Percentiles rank a stretch among this genome's conserved stretches.
Evolutionary conservation across 306 rosid species (phyloP).

Genomic region (Lupinus albus): DNA sequence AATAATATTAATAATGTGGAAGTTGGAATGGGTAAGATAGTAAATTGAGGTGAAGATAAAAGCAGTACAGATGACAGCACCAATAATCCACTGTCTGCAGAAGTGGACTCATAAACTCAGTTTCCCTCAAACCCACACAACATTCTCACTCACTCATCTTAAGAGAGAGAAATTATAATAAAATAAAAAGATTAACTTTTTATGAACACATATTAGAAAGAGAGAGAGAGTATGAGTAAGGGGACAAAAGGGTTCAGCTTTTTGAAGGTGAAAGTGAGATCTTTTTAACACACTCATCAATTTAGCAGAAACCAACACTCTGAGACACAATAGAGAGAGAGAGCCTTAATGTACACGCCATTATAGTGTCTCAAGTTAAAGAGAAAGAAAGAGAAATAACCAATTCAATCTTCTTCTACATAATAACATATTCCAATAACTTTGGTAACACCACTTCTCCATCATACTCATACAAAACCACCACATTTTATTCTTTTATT

Average conservation of each 20-base stretch:
- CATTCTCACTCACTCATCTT: conserved; percentile 29
- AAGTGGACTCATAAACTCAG: conserved; percentile 77
- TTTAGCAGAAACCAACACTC: conserved; percentile 32
- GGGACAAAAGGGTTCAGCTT: conserved; percentile 57
- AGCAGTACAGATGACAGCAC: conserved; percentile 49
- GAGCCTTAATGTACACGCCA: conserved; percentile 54
- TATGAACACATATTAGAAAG: conserved; percentile 29
- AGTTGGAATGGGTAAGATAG: conserved; percentile 33
- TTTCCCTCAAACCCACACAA: conserved; percentile 34
- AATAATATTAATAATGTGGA: too few species aligned
- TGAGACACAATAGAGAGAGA: background rate
- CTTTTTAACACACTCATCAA: conserved; percentile 50
- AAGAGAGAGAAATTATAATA: conserved; percentile 40
- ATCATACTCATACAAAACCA: background rate
- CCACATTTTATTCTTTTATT: background rate
- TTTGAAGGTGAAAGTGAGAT: conserved; percentile 57
- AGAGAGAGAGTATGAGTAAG: conserved; percentile 30
- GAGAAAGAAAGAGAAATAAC: background rate
- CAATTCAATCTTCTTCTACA: conserved; percentile 20
- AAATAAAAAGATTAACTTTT: conserved; percentile 36
- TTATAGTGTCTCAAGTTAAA: conserved; percentile 31
- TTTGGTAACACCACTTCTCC: conserved; percentile 19
- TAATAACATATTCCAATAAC: background rate
- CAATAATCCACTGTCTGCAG: conserved; percentile 52
- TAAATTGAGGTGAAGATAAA: conserved; percentile 1